A percentile compares a stretch with the other conserved stretches of the same genome.
Evolutionary conservation across 2,329 filamentous ascomycete species (phyloP).

Genomic region (Arthrobotrys iridis): DNA sequence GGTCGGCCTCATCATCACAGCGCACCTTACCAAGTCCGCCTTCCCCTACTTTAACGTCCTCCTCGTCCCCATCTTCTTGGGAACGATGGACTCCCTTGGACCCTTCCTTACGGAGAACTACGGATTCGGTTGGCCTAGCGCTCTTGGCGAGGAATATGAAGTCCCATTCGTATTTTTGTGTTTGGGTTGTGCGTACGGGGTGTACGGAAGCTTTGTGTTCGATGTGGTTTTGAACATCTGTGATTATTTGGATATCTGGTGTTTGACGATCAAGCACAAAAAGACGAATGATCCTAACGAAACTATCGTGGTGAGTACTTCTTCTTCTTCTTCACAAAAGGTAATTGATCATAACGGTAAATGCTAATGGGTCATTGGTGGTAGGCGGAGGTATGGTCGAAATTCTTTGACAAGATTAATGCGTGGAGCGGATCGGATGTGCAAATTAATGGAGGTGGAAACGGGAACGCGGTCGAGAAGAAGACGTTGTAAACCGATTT

Average conservation of each 20-base stretch:
- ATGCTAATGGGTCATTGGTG: constrained; percentile 11
- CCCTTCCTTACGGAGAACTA: constrained; percentile 70
- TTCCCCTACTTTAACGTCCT: constrained; percentile 95
- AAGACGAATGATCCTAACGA: constrained; percentile 48
- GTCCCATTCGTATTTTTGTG: constrained; percentile 90
- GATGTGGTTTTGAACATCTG: constrained; percentile 98
- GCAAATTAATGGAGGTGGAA: background rate
- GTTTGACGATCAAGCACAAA: constrained; percentile 89
- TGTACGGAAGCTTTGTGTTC: constrained; percentile 97
- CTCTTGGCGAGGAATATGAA: constrained; percentile 81
- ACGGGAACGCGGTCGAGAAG: constrained; percentile 36
- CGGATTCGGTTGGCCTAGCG: constrained; percentile 76
- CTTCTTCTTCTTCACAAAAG: background rate
- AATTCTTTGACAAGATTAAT: constrained; percentile 43
- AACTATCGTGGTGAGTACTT: constrained; percentile 49
- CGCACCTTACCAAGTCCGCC: constrained; percentile 84
- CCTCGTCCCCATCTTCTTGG: constrained; percentile 78
- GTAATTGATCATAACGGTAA: background rate
- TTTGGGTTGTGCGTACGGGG: constrained; percentile 81
- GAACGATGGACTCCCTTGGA: constrained; percentile 81
- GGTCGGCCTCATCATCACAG: constrained; percentile 94
- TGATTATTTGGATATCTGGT: constrained; percentile 98
- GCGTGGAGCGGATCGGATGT: constrained; percentile 27
- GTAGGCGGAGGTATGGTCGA: constrained; percentile 48
- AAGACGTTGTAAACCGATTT: constrained; percentile 18